phyloP scores from a whole-genome alignment of 345 rosid species.

The Ceriops zippeliana region DNA sequence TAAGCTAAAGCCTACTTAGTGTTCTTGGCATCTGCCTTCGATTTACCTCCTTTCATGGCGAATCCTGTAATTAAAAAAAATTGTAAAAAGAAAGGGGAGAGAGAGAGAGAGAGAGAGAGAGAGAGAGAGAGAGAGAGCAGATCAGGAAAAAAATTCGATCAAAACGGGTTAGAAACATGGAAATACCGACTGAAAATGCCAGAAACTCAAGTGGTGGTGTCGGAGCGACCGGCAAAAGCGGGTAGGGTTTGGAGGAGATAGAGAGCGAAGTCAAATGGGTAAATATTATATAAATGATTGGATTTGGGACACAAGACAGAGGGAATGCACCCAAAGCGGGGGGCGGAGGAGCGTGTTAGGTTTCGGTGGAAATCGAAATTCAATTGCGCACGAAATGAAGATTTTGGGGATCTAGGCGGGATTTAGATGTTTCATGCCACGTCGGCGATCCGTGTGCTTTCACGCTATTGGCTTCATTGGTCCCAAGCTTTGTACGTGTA shows the following conservation, averaged over 20 bases:
- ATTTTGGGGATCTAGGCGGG: constrained; percentile 76
- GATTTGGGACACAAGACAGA: not conserved
- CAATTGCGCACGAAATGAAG: constrained; percentile 72
- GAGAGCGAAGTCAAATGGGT: not conserved
- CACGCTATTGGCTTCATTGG: constrained; percentile 19
- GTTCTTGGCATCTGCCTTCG: constrained; percentile 71
- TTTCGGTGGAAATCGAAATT: constrained; percentile 56
- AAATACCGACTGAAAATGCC: constrained; percentile 4
- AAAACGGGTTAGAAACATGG: not conserved
- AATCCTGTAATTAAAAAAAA: constrained; percentile 23
- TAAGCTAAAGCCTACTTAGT: constrained; percentile 45
- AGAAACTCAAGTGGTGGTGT: constrained; percentile 17
- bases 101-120: not conserved
- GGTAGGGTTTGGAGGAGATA: constrained; percentile 15
- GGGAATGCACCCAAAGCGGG: constrained; percentile 9
- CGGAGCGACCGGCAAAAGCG: constrained; percentile 5
- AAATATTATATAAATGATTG: not conserved
- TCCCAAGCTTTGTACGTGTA: constrained; percentile 18
- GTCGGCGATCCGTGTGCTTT: constrained; percentile 57
- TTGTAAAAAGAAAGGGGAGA: constrained; percentile 11
- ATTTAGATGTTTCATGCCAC: constrained; percentile 54
- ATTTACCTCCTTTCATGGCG: constrained; percentile 87
- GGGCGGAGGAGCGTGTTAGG: constrained; percentile 55
- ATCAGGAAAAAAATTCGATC: constrained; percentile 27
- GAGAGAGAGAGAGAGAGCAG: not conserved